Evolutionary conservation across 257 asterid species (phyloP).

Genomic region (Nicotiana paniculata): DNA sequence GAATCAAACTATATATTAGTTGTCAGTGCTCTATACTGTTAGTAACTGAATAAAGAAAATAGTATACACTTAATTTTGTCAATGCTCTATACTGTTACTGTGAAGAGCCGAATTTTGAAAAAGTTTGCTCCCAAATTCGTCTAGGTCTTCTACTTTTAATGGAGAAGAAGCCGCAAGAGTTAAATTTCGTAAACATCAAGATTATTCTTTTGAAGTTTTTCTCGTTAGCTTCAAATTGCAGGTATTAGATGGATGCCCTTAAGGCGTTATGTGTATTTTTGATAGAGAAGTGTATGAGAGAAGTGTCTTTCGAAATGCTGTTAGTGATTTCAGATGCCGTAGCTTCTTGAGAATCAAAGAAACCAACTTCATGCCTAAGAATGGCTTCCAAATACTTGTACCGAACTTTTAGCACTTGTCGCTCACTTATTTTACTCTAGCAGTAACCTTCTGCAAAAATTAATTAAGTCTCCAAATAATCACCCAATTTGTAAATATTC

Average conservation of each 20-base stretch:
- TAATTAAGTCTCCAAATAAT: background rate
- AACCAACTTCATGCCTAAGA: constrained; percentile 81
- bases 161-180: too few species aligned
- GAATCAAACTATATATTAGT: too few species aligned
- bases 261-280: background rate
- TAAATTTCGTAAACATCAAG: too few species aligned
- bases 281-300: constrained; percentile 41
- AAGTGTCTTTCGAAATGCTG: constrained; percentile 73
- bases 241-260: background rate
- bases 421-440: constrained; percentile 83
- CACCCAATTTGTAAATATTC: background rate
- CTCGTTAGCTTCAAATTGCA: background rate
- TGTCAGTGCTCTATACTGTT: too few species aligned
- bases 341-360: constrained; percentile 88
- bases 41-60: too few species aligned
- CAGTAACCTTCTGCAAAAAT: constrained; percentile 69
- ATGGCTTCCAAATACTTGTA: constrained; percentile 80
- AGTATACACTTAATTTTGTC: too few species aligned
- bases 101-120: too few species aligned
- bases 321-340: constrained; percentile 68
- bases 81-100: too few species aligned
- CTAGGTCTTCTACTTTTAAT: too few species aligned
- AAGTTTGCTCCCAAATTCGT: too few species aligned
- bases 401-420: constrained; percentile 61
- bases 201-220: background rate